Base-by-base conservation (phyloP, 2,329 filamentous ascomycete species). In the Xylariaceae sp. region DNA sequence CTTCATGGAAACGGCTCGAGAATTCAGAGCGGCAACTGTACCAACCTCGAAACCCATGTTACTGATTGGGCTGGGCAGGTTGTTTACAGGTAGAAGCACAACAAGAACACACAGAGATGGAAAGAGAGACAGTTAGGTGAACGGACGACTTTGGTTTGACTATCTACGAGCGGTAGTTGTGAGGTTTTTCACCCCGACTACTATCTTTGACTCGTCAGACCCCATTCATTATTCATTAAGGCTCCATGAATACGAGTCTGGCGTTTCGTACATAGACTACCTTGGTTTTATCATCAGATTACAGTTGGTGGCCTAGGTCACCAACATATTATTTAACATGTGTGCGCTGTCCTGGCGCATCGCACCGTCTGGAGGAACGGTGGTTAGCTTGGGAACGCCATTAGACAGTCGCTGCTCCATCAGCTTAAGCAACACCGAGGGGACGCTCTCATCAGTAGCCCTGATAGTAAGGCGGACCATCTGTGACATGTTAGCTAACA, bases 391-490 rank as follows among this genome's bases (percentile, higher is more conserved):
- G 35, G 78, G 76, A 23, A 75, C 67, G 4, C 85, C 85, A 6
- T 74, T 72, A 6, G 88, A 81, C 52, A 97, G 79, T 62, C 88
- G 84, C 64, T 93, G 89, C 71, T 95, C 89, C 91, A 99, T 96
- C 59, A 89, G 77, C 74, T 90, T 92, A 69, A 94, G 78, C 58
- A 99, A 73, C 17, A 93, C 81, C 1, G 84, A 82, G 6, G 94
- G 92, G 0, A 99, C 90, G 37, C 81, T 84, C 71, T 97, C 94
- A 70, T 97, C 93, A 1, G 94, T 99, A 4, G 93, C 94, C 63
- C 94, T 85, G 68, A 99, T 88, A 0, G 94, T 99, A 62, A 97
- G 80, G 56, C 94, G 92, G 69, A 95, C 89, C 91, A 97, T 97
- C 94, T 71, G 56, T 62, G 18, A 51, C 2, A 3, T 35, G 62